Percentiles rank a stretch among this genome's conserved stretches.
Conservation (phyloP, 2,329 filamentous ascomycete genomes). For the Magnaporthiopsis poae region DNA sequence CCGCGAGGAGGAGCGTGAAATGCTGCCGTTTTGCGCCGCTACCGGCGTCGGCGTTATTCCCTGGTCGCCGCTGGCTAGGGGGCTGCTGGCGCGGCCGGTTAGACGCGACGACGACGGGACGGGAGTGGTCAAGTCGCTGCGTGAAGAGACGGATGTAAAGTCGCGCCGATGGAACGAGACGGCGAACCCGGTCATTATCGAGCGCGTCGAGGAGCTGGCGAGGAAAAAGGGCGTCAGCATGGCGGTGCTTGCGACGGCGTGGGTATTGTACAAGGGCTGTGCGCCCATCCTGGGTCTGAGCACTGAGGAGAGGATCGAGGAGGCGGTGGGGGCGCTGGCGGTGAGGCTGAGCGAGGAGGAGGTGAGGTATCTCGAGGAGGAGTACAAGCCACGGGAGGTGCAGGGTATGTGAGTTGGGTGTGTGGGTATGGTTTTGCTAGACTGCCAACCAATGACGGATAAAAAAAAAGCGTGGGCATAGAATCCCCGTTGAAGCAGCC, state of each 20-base stretch:
- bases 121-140: slow-evolving; percentile 15
- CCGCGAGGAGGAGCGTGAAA: slow-evolving; percentile 45
- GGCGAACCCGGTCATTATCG: slow-evolving; percentile 27
- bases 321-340: slow-evolving; percentile 34
- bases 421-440: no score
- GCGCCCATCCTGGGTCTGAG: slow-evolving; percentile 46
- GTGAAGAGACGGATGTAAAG: slow-evolving; percentile 22
- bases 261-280: slow-evolving; percentile 37
- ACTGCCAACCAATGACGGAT: no score
- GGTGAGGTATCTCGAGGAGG: slow-evolving; percentile 42
- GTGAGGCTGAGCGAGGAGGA: slow-evolving; percentile 42
- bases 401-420: slow-evolving; percentile 15
- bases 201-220: slow-evolving; percentile 16
- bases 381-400: slow-evolving; percentile 38
- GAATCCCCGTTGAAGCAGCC: no score
- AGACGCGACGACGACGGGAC: neutral
- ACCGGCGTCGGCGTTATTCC: slow-evolving; percentile 28
- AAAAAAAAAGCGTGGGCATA: no score
- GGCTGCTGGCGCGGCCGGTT: slow-evolving; percentile 20
- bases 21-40: slow-evolving; percentile 28
- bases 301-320: slow-evolving; percentile 43
- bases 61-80: slow-evolving; percentile 23
- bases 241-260: slow-evolving; percentile 50
- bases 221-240: slow-evolving; percentile 43
- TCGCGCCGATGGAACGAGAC: slow-evolving; percentile 30